Percentiles rank a stretch among this genome's conserved stretches.
Conservation (phyloP, 441 rosid genomes). For the Corymbia calophylla region DNA sequence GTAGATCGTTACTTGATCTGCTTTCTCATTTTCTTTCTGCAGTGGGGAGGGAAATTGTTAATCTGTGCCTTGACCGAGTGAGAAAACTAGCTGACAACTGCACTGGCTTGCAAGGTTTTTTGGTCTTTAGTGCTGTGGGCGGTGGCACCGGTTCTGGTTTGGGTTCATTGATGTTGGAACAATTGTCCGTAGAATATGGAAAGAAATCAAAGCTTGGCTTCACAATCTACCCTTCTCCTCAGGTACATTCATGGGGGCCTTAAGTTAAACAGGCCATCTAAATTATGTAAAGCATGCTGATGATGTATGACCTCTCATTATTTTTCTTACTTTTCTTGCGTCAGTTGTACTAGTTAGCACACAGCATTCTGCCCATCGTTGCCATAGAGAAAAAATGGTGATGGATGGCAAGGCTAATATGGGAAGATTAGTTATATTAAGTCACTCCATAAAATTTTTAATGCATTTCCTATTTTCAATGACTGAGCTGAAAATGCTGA, state of each 20-base stretch:
- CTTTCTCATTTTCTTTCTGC: constrained; percentile 14
- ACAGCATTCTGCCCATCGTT: background rate
- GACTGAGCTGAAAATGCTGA: background rate
- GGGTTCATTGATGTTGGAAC: constrained; percentile 69
- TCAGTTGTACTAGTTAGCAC: background rate
- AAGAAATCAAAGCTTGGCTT: constrained; percentile 79
- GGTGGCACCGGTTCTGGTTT: constrained; percentile 85
- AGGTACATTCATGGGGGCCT: constrained; percentile 22
- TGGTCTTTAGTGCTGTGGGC: constrained; percentile 70
- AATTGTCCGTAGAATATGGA: constrained; percentile 75
- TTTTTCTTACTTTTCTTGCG: background rate
- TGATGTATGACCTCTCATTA: background rate
- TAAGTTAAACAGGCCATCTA: background rate
- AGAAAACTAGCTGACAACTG: constrained; percentile 80
- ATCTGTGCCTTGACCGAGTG: constrained; percentile 64
- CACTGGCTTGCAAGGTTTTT: constrained; percentile 79
- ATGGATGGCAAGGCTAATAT: background rate
- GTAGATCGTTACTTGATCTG: background rate
- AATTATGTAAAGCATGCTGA: background rate
- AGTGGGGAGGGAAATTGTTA: constrained; percentile 81
- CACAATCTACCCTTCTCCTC: constrained; percentile 77
- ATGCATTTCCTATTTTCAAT: background rate
- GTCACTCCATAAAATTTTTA: background rate
- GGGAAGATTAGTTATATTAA: background rate
- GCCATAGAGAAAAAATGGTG: background rate